Evolutionary conservation across 495 filamentous ascomycete genomes (phyloP), one percentile per base, ranked within the genome.

Genomic region (Penicillium mononematosum): DNA sequence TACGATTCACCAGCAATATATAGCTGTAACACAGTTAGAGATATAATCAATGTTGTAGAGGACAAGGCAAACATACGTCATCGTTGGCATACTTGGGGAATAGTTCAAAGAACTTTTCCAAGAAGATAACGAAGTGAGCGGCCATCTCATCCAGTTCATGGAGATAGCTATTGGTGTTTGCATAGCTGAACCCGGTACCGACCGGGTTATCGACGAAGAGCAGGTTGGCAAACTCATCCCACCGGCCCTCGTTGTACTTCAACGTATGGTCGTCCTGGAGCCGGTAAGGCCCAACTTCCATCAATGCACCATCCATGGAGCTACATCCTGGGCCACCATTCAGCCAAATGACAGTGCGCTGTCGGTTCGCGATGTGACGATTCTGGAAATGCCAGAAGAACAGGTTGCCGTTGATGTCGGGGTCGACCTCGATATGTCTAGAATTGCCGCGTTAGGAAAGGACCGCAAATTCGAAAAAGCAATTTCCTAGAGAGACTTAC

Each of bases 321-420:
- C 91, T 96, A 70, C 94, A 98, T 11, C 94, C 94, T 0, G 94
- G 94, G 0, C 94, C 94, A 34, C 94, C 94, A 69, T 98, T 98
- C 42, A 98, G 75, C 94, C 94, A 98, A 65, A 98, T 88, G 5
- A 98, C 89, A 0, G 94, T 96, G 27, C 93, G 85, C 68, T 95
- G 90, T 58, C 83, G 84, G 68, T 97, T 90, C 36, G 91, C 94
- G 56, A 98, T 96, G 66, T 98, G 93, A 50, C 88, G 84, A 67
- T 97, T 98, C 67, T 96, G 86, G 66, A 86, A 96, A 66, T 96
- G 91, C 94, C 94, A 98, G 76, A 98, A 98, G 80, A 97, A 98
- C 2, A 98, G 76, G 71, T 98, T 92, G 52, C 92, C 93, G 71
- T 96, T 90, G 63, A 84, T 81, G 55, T 88, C 83, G 8, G 86